Base-by-base conservation (phyloP, 805 yeast genomes). In the Kockiozyma suomiensis region DNA sequence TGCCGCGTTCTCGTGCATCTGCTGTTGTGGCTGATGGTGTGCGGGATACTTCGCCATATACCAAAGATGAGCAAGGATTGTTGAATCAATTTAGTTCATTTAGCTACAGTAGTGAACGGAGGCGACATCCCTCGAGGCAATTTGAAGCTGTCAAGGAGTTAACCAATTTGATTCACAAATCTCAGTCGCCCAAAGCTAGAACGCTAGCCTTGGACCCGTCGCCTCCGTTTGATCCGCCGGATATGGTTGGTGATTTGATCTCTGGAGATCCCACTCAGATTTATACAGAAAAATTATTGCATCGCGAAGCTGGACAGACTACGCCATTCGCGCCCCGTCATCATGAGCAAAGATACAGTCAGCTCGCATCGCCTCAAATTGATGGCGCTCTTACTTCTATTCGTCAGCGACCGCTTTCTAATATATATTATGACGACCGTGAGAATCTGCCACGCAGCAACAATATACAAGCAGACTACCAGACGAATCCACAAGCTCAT, bases 351-450 rank as follows among this genome's bases (percentile, higher is more conserved):
- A 19, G 35, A n/a, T 26, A n/a, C 8, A 30, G 43, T 4, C 53
- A 49, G 19, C 12, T 37, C 13, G 12, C 23, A 10, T 49, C 53
- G 12, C 43, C 53, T 6, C 33, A 7, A 21, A 13, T 13, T 8
- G 53, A 49, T 1, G 45, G n/a, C 13, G 26, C 19, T 13, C 41
- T 40, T 6, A 50, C n/a, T 38, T 50, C 54, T 25, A 41, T 50
- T 30, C 47, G 48, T 28, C 35, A 19, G 38, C 55, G 41, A 28
- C 51, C 28, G 12, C 32, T 53, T 2, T n/a, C 40, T 8, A 19
- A 19, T 13, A 45, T 58, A n/a, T 55, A 43, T 26, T 57, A 55
- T 17, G 64, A 64, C 45, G 59, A 65, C 38, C 38, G 13, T 12
- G 40, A 48, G 10, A 30, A 10, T 10, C 10, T 30, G 10, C 10